phyloP scores from a whole-genome alignment of 2,329 filamentous ascomycete species.

The Colletotrichum ledebouriae region DNA sequence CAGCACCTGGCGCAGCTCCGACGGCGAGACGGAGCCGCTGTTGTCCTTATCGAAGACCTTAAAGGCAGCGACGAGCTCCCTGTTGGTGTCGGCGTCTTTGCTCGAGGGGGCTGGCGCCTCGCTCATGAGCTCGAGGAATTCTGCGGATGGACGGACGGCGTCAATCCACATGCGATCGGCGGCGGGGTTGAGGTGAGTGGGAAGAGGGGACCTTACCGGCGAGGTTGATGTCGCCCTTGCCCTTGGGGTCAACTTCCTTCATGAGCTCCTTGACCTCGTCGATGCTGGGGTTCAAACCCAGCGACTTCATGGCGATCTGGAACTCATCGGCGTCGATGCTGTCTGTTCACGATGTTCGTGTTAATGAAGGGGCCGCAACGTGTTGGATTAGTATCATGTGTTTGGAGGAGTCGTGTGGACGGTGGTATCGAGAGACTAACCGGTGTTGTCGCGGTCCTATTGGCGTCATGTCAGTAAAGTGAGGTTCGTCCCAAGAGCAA shows the following conservation, averaged over 20 bases:
- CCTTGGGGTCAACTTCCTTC: constrained; percentile 42
- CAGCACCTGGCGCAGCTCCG: constrained; percentile 43
- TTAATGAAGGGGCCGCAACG: constrained; percentile 14
- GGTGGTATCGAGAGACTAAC: constrained; percentile 28
- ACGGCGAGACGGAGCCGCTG: constrained; percentile 43
- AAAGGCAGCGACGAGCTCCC: constrained; percentile 43
- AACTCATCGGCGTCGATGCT: constrained; percentile 43
- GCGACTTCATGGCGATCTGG: constrained; percentile 44
- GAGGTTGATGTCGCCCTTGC: constrained; percentile 43
- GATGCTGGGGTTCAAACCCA: constrained; percentile 43
- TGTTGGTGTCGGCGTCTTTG: constrained; percentile 40
- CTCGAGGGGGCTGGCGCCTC: constrained; percentile 40
- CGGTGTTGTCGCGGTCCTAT: constrained; percentile 44
- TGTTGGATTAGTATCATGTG: neutral
- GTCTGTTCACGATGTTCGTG: constrained; percentile 23
- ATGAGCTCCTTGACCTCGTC: constrained; percentile 44
- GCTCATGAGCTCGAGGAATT: constrained; percentile 44
- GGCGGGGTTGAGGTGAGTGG: no score
- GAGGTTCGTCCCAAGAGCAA: constrained; percentile 36
- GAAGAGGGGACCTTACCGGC: constrained; percentile 27
- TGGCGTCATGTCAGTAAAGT: constrained; percentile 28
- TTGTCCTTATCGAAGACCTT: constrained; percentile 44
- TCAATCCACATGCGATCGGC: neutral
- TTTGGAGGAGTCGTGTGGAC: neutral
- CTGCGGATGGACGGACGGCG: neutral